phyloP scores from a whole-genome alignment of 345 rosid genomes.

The Dovyalis caffra region DNA sequence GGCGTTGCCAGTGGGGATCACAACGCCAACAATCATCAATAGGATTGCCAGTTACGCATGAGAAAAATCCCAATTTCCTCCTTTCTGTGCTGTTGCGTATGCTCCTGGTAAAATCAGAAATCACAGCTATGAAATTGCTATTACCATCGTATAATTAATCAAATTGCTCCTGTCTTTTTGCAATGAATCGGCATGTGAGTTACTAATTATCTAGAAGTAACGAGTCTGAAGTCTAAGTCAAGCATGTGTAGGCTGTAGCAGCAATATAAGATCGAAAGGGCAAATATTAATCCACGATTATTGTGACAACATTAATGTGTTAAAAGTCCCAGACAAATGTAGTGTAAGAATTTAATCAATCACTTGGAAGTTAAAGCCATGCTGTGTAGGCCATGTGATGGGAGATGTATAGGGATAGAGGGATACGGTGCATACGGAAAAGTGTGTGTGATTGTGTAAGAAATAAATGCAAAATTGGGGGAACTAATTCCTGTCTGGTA shows the following conservation, averaged over 20 bases:
- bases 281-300: neutral
- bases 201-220: neutral
- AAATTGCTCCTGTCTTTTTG: neutral
- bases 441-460: neutral
- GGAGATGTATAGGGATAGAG: conserved; percentile 11
- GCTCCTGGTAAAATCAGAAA: conserved; percentile 44
- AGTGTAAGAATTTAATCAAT: neutral
- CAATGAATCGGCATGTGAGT: neutral
- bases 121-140: neutral
- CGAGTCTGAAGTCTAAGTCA: neutral
- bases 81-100: conserved; percentile 65
- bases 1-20: conserved; percentile 22
- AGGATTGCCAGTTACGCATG: conserved; percentile 28
- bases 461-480: conserved; percentile 20
- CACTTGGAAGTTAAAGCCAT: neutral
- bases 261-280: neutral
- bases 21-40: conserved; percentile 34
- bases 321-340: neutral
- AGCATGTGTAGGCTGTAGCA: neutral
- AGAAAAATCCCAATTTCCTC: conserved; percentile 29
- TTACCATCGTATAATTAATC: neutral
- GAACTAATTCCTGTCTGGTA: conserved; percentile 8
- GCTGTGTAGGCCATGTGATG: conserved; percentile 35
- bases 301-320: neutral
- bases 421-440: conserved; percentile 38